Evolutionary conservation across 345 rosid species (phyloP).

Genomic region (Bruguiera gymnorhiza): DNA sequence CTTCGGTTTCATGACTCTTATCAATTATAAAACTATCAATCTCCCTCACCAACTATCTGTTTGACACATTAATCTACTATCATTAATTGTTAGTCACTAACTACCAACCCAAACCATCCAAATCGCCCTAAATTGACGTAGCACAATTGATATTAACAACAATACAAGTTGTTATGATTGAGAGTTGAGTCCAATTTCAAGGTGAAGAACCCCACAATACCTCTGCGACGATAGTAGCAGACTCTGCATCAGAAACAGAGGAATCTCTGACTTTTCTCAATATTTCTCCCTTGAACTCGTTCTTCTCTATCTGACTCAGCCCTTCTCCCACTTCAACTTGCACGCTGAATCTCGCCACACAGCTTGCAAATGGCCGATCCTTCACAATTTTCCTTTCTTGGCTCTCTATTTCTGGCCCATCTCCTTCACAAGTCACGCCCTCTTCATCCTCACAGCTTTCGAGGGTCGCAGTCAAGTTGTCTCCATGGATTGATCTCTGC

Average conservation of each 20-base stretch:
- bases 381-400: not conserved
- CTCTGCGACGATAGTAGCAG: conserved; percentile 40
- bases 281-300: conserved; percentile 41
- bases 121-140: too few relatives aligned
- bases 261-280: conserved; percentile 40
- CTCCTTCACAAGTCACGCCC: not conserved
- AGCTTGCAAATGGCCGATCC: conserved; percentile 27
- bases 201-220: conserved; percentile 56
- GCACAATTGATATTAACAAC: too few relatives aligned
- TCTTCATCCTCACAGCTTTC: not conserved
- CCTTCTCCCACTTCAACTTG: conserved; percentile 56
- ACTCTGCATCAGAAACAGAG: conserved; percentile 46
- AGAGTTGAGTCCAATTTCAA: conserved; percentile 20
- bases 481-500: conserved; percentile 34
- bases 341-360: conserved; percentile 46
- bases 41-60: too few relatives aligned
- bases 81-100: too few relatives aligned
- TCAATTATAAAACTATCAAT: too few relatives aligned
- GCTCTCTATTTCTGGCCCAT: not conserved
- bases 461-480: not conserved
- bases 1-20: too few relatives aligned
- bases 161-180: too few relatives aligned
- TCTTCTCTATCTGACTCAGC: conserved; percentile 35
- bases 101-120: too few relatives aligned
- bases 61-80: too few relatives aligned